Evolutionary conservation across 1,284 basidiomycete genomes (phyloP), one percentile per base, ranked within the genome.

Genomic region (Rhizoctonia solani): DNA sequence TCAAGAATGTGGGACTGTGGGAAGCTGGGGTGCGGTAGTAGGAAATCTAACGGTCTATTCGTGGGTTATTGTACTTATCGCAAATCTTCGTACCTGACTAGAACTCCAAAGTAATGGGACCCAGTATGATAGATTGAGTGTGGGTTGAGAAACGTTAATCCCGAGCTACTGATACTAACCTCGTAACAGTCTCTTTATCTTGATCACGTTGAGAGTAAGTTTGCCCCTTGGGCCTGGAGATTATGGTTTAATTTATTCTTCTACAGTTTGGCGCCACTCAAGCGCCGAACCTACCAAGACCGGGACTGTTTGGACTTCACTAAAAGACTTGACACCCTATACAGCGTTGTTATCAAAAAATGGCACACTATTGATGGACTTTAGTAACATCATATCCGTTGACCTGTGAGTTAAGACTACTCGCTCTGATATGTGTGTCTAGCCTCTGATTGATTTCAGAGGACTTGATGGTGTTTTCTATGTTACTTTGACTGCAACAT

Each of bases 241-340:
- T 34, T 54, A 11, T 46, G 21, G 19, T 3, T 9, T 49, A 25
- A 61, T 23, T 29, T 4, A 8, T 11, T 11, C n/a, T 23, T 13
- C 6, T n/a, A 4, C 54, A 72, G 71, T 72, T 44, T 73, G 72
- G 72, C 67, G 72, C 5, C 71, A 70, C 5, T 70, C 69, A 8
- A 73, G 71, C 32, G 71, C 72, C 1, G 72, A 73, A 32, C 72
- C 72, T 4, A 72, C 72, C 2, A 65, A 50, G 16, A 47, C 27
- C n/a, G 71, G 70, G 3, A 72, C 71, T n/a, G 47, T 71, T 21
- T 72, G 72, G 72, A 68, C 68, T 1, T 66, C 69, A 4, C 32
- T 67, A 13, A 72, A 70, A 54, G 72, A 73, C 27, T 66, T 72
- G 9, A 71, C 69, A 8, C 65, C 54, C 13, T 72, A 71, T 53